Conservation (phyloP, 345 rosid species). For the Linum usitatissimum region DNA sequence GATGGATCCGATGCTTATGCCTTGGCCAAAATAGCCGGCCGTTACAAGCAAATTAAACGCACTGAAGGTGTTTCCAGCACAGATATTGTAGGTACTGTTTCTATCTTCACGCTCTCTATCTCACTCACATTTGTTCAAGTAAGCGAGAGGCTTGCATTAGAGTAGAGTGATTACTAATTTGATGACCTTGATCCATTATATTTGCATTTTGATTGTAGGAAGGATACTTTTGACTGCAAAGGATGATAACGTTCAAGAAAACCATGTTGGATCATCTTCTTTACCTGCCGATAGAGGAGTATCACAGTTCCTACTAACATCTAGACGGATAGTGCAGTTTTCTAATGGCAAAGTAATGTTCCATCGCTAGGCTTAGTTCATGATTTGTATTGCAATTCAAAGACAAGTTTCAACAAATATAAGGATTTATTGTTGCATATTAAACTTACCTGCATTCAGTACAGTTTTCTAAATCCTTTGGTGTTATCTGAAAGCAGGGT, state of each 20-base stretch:
- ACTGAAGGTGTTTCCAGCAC: conserved; percentile 82
- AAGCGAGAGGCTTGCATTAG: not conserved
- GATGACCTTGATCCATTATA: not conserved
- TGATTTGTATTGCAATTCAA: not conserved
- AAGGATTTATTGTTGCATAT: not conserved
- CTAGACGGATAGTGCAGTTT: conserved; percentile 72
- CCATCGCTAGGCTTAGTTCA: not conserved
- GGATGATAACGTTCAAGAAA: conserved; percentile 28
- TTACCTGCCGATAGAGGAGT: conserved; percentile 24
- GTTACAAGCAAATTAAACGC: conserved; percentile 74
- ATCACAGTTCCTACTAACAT: conserved; percentile 67
- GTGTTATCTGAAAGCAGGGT: conserved; percentile 35
- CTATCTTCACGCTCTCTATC: not conserved
- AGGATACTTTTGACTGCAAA: conserved; percentile 64
- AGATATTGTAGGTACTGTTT: conserved; percentile 51
- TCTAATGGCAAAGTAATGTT: conserved; percentile 51
- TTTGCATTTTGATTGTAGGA: conserved; percentile 31
- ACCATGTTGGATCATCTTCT: conserved; percentile 20
- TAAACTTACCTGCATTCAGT: not conserved
- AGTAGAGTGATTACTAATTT: not conserved
- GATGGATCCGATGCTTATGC: conserved; percentile 75
- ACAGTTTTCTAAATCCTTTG: not conserved
- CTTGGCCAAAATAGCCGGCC: conserved; percentile 66
- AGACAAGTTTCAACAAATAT: not conserved
- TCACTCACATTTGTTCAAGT: not conserved